Base-by-base conservation (phyloP, 2,329 filamentous ascomycete species). In the Tolypocladium paradoxum region DNA sequence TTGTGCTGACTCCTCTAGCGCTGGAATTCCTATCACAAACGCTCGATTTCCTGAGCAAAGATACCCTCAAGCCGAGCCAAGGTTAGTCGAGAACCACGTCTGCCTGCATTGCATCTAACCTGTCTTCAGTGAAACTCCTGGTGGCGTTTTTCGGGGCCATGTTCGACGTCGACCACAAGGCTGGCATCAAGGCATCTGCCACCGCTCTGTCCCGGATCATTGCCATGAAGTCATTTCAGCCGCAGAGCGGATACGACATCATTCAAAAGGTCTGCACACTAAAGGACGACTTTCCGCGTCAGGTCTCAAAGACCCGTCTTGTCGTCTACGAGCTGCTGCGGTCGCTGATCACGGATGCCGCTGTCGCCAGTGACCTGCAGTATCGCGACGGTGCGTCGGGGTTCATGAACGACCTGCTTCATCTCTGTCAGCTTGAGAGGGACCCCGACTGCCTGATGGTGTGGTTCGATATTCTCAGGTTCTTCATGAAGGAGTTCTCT, bases 141-240 rank as follows among this genome's bases (percentile, higher is more conserved):
- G 68, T 80, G 29, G 68, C 69, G 36, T 83, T 82, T 66, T 83
- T 83, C 53, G 74, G 76, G 16, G 75, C 76, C 54, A 78, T 82
- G 70, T 82, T 82, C 57, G 76, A 76, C 2, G 74, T 78, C 51
- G 79, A 82, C 57, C 78, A 81, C 65, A 78, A 78, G 60, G 78
- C 77, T n/a, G 79, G 79, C 40, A 75, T 82, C 53, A 66, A 77
- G 45, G 73, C 79, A 1, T 78, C 79, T 2, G 70, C 77, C 4
- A 76, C 73, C 46, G 78, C 79, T 1, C 64, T 82, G n/a, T 69
- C 70, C 1, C 70, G 72, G 31, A 73, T 82, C 48, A 69, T 68
- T 43, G 59, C 61, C 48, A 80, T 79, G 74, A 75, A 73, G 50
- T 66, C 68, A 14, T 82, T 82, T 64, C 74, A 76, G 38, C 70